Evolutionary conservation across 129 eudicot genomes (phyloP).

Genomic region (Centrapalus pauciflorus): DNA sequence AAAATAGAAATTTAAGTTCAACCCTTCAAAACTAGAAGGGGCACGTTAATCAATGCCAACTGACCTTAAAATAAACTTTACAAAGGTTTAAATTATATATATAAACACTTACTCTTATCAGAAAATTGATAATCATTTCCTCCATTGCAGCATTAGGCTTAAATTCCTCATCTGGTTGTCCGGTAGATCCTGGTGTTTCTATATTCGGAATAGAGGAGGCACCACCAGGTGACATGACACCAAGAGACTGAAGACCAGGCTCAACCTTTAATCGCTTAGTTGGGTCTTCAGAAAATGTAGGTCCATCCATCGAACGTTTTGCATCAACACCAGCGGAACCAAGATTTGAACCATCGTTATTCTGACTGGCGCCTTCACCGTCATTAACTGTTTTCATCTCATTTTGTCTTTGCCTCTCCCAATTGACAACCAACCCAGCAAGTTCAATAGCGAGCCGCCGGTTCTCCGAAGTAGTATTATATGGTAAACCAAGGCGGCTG

Average conservation of each 20-base stretch:
- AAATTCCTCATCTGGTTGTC: slow-evolving; percentile 95
- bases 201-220: slow-evolving; percentile 79
- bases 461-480: slow-evolving; percentile 87
- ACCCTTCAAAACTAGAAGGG: neutral
- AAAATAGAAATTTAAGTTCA: neutral
- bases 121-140: slow-evolving; percentile 97
- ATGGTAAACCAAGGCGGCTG: slow-evolving; percentile 95
- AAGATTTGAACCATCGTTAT: slow-evolving; percentile 45
- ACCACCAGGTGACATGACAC: slow-evolving; percentile 96
- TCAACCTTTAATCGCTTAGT: slow-evolving; percentile 83
- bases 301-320: slow-evolving; percentile 56
- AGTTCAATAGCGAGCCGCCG: slow-evolving; percentile 98
- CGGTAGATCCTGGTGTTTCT: slow-evolving; percentile 86
- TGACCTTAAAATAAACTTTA: neutral
- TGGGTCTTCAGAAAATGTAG: slow-evolving; percentile 72
- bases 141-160: slow-evolving; percentile 99
- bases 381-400: slow-evolving; percentile 62
- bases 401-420: slow-evolving; percentile 97
- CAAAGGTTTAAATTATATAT: slow-evolving; percentile 1
- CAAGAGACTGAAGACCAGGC: slow-evolving; percentile 84
- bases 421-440: slow-evolving; percentile 95
- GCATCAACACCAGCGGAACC: slow-evolving; percentile 47
- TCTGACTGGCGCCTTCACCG: slow-evolving; percentile 51
- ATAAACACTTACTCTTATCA: slow-evolving; percentile 61
- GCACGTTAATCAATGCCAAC: neutral